Conservation (phyloP, 2,329 filamentous ascomycete genomes). For the Plenodomus lindquistii region DNA sequence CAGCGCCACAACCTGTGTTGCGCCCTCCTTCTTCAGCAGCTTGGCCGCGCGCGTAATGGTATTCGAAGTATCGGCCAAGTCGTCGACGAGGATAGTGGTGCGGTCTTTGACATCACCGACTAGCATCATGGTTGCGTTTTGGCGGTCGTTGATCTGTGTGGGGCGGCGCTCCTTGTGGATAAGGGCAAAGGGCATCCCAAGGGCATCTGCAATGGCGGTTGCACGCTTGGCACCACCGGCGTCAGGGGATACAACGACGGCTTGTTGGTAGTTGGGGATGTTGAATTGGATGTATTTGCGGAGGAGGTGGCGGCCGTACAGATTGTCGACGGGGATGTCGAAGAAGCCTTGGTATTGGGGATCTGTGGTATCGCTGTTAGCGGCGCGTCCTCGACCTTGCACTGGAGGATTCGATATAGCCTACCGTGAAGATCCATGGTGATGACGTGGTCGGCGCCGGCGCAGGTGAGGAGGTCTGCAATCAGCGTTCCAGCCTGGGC, state of each 20-base stretch:
- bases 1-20: slow-evolving; percentile 86
- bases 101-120: slow-evolving; percentile 83
- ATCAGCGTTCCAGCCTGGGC: slow-evolving; percentile 95
- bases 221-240: slow-evolving; percentile 95
- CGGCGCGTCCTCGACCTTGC: background rate
- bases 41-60: slow-evolving; percentile 96
- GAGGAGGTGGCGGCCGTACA: slow-evolving; percentile 80
- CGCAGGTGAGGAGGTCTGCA: slow-evolving; percentile 90
- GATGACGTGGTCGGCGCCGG: slow-evolving; percentile 94
- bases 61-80: slow-evolving; percentile 93
- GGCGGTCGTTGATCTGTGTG: slow-evolving; percentile 82
- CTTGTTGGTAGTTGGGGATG: slow-evolving; percentile 81
- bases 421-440: slow-evolving; percentile 78
- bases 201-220: slow-evolving; percentile 88
- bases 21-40: slow-evolving; percentile 90
- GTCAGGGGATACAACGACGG: slow-evolving; percentile 93
- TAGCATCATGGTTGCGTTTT: slow-evolving; percentile 86
- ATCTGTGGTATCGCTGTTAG: slow-evolving; percentile 63
- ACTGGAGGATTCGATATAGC: background rate
- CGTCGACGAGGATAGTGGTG: slow-evolving; percentile 88
- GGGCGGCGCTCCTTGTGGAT: slow-evolving; percentile 98
- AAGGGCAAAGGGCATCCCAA: slow-evolving; percentile 93
- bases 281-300: slow-evolving; percentile 74
- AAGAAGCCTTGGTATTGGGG: slow-evolving; percentile 99
- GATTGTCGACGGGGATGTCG: slow-evolving; percentile 96